Evolutionary conservation across 441 rosid species (phyloP), one percentile per base, ranked within the genome.

Genomic region (Euphorbia schlechtendalii): DNA sequence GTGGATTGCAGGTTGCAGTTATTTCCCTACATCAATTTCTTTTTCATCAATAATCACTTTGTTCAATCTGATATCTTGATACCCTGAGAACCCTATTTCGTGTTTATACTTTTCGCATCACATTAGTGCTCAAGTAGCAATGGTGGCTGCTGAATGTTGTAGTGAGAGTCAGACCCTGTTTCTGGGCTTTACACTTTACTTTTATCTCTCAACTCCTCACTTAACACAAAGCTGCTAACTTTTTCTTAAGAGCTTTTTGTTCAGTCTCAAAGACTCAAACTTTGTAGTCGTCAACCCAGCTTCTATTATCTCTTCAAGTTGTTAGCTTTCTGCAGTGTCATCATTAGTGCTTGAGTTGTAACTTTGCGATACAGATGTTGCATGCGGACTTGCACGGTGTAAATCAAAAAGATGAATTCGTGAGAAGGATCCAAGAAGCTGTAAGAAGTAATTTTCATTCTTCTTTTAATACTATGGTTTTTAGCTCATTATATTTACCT

Each of bases 341-440:
- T 38, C 43, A 38, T 38, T 38, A 38, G 11, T 38, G 43, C 43
- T 38, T 38, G 43, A 38, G 43, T 70, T 76, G 71, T 76, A n/a
- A 22, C 56, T 22, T 48, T 66, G 67, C 22, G 58, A 46, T 59
- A 66, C 70, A 92, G 98, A 82, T 90, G 94, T 82, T 25, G 21
- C 81, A 69, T 25, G 90, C 90, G 70, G 79, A 77, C 73, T 83
- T 92, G 27, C 71, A 74, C 20, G 94, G 83, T 34, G 88, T 86
- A 32, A 69, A 65, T 75, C 59, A 40, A 12, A 88, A 82, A 71
- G 90, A 85, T 53, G 94, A 88, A 73, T 83, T 92, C 74, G 77
- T 82, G 76, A 84, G 81, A 73, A 76, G 78, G 83, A 84, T 90
- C 67, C 81, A 79, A 67, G 97, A 86, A 68, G 91, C 94, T 1